Evolutionary conservation across 345 rosid species (phyloP), one percentile per base, ranked within the genome.

Genomic region (Eucalyptus virginea): DNA sequence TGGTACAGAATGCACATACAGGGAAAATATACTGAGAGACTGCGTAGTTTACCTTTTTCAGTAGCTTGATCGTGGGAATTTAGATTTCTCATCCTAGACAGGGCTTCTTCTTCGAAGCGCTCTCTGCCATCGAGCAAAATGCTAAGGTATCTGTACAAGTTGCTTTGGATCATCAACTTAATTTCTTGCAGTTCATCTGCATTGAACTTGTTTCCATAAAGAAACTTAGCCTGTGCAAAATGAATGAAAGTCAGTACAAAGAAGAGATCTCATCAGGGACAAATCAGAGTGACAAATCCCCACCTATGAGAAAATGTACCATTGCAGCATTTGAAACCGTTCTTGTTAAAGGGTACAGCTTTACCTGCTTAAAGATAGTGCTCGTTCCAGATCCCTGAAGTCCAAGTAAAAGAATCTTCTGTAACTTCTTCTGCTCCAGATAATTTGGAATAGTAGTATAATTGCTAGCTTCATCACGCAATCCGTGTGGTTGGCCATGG

Each of bases 101-200:
- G 50, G 65, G 94, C 95, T 91, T 98, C 99, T 91, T 98, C 99
- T 94, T 98, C 99, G 93, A 98, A 98, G 15, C 99, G 96, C 90
- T 98, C 99, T 90, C 99, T 93, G 56, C 98, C 99, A 93, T 98
- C 99, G 5, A 98, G 98, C 92, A 98, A 92, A 88, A 98, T 94
- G 94, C 99, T 97, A 11, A 98, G 96, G 91, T 98, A 98, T 93
- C 96, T 93, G 89, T 97, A 98, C 96, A 98, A 94, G 90, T 97
- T 97, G 94, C 99, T 98, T 91, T 98, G 99, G 81, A 98, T 96
- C 99, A 98, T 97, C 92, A 97, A 90, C 97, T 97, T 98, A 24
- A 98, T 96, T 89, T 95, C 96, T 92, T 94, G 96, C 91, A 96
- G 93, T 91, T 98, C 99, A 88, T 98, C 99, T 51, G 34, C 88